A percentile compares a stretch with the other conserved stretches of the same genome.
These are phyloP conservation scores for Epithemia pelagica DNA, from an alignment of 108 stramenopile species.

Conservation along the genomic window DNA sequence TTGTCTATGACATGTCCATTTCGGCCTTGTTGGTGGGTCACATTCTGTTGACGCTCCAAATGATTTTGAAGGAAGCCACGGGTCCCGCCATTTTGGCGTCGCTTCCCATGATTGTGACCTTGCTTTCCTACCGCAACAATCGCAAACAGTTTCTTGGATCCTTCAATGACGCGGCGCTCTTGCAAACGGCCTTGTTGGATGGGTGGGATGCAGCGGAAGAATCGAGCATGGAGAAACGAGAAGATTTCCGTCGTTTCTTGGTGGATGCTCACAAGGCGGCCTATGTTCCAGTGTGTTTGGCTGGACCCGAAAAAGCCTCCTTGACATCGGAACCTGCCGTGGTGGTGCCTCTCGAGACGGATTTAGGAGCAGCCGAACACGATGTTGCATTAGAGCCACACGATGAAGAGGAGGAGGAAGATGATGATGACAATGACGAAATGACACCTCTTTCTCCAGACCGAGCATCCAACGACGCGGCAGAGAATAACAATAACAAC, in stretches of 20 bases:
- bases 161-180: conserved; percentile 68
- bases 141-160: conserved; percentile 47
- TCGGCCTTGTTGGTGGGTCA: conserved; percentile 59
- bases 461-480: background rate
- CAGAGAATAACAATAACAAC: too few relatives aligned
- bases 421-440: background rate
- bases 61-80: conserved; percentile 47
- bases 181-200: conserved; percentile 79
- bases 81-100: conserved; percentile 68
- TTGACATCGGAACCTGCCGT: conserved; percentile 49
- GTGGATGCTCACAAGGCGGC: conserved; percentile 87
- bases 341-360: conserved; percentile 11
- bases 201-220: conserved; percentile 65
- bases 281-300: conserved; percentile 85
- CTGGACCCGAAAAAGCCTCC: conserved; percentile 33
- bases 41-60: conserved; percentile 35
- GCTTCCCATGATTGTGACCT: conserved; percentile 53
- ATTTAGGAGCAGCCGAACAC: too few relatives aligned
- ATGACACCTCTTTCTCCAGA: background rate
- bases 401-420: background rate
- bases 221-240: conserved; percentile 50
- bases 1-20: conserved; percentile 69
- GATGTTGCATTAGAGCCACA: too few relatives aligned
- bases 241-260: conserved; percentile 70
- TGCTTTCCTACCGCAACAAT: conserved; percentile 43